Percentiles rank a stretch among this genome's conserved stretches.
These are phyloP conservation scores for Cicer chorassanicum DNA, from an alignment of 306 rosid genomes.

Conservation along the genomic window DNA sequence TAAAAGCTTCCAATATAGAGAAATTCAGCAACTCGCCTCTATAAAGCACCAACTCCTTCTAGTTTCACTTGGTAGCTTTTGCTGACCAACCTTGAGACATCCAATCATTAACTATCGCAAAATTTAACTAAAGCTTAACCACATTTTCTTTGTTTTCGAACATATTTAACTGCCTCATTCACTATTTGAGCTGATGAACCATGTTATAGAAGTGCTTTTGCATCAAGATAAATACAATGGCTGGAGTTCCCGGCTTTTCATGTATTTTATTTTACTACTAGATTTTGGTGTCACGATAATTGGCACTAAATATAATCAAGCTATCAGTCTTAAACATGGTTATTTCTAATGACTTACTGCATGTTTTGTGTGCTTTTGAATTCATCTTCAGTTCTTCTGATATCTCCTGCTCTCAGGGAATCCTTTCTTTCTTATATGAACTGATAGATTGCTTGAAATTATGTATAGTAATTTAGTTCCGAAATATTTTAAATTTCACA, in stretches of 20 bases:
- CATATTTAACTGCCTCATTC: constrained; percentile 20
- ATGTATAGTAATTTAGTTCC: constrained; percentile 23
- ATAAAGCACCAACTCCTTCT: constrained; percentile 5
- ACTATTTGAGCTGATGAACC: constrained; percentile 11
- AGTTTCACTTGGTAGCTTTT: constrained; percentile 30
- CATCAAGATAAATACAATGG: not conserved
- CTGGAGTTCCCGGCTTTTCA: constrained; percentile 1
- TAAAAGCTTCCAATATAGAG: constrained; percentile 10
- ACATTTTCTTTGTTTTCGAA: constrained; percentile 21
- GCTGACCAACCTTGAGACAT: not conserved
- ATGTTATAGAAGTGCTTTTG: constrained; percentile 21
- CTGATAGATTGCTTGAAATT: constrained; percentile 27
- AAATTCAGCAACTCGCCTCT: constrained; percentile 25
- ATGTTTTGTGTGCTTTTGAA: constrained; percentile 19
- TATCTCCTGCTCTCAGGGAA: constrained; percentile 18
- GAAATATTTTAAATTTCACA: constrained; percentile 27
- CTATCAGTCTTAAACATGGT: constrained; percentile 34
- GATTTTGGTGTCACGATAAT: constrained; percentile 20
- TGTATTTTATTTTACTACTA: not conserved
- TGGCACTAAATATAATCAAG: constrained; percentile 14
- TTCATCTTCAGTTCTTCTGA: constrained; percentile 15
- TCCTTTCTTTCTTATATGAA: constrained; percentile 30
- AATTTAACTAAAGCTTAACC: constrained; percentile 12
- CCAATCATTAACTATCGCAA: constrained; percentile 26
- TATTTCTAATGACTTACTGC: constrained; percentile 20